Evolutionary conservation across 208 protist species (phyloP), one percentile per base, ranked within the genome.

Genomic region (Trypanosoma lewisi): DNA sequence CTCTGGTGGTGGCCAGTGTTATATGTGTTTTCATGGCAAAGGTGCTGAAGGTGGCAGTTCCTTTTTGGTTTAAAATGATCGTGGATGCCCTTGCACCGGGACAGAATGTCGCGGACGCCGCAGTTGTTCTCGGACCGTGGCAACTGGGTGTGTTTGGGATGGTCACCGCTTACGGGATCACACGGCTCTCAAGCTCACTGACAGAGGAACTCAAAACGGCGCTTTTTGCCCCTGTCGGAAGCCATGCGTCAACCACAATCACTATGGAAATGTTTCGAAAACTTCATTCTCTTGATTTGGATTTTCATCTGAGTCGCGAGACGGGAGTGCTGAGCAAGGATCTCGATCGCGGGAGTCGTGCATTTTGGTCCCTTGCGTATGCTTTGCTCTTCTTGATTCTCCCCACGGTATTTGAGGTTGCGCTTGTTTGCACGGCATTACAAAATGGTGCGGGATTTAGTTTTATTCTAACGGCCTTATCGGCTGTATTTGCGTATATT

Each of bases 371-470:
- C 44, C 73, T 97, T 53, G 76, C 93, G 11, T 94, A 91, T 71
- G 72, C 83, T 14, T 66, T 97, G 36, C 78, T 98, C 19, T 98
- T 98, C 69, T 83, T 96, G 80, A 77, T 98, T 37, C 63, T 95
- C 14, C 95, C 95, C n/a, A 97, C 91, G 16, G 68, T 69, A n/a
- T 94, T 98, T 66, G 95, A 98, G 70, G 89, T 97, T 75, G 54
- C 55, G 9, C 77, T 98, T n/a, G 93, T 97, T 41, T 96, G 90
- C 58, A 78, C 63, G 37, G 88, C 91, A 21, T 81, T 98, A n/a
- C 73, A 96, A 66, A 78, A 63, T 12, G 80, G 88, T 56, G 87
- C 85, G 4, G 95, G 93, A 2, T 57, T 77, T 51, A 71, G 83
- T 67, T 97, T 97, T 76, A 91, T 94, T 56, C 60, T 58, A 28